phyloP scores from a whole-genome alignment of 2,329 filamentous ascomycete species.

The Scytalidium lignicola region DNA sequence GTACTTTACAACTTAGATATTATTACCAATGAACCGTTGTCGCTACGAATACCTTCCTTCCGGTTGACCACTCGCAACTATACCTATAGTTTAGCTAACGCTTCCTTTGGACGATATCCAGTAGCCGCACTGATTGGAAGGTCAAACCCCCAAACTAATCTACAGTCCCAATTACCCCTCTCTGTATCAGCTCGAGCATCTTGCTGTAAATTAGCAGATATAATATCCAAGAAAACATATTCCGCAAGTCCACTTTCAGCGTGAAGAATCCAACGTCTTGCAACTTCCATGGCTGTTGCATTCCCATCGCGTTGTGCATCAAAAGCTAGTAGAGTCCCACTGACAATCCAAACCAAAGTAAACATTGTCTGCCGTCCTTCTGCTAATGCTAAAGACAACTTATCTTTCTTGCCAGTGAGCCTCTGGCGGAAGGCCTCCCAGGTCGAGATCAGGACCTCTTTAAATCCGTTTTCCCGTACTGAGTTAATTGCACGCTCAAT shows the following conservation, averaged over 20 bases:
- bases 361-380: slow-evolving; percentile 28
- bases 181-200: slow-evolving; percentile 5
- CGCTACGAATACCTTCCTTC: no score
- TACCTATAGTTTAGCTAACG: slow-evolving; percentile 2
- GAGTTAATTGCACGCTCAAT: slow-evolving; percentile 3
- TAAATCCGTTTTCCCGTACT: slow-evolving; percentile 9
- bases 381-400: slow-evolving; percentile 16
- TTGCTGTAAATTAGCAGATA: slow-evolving; percentile 7
- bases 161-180: slow-evolving; percentile 25
- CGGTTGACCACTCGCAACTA: no score
- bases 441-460: background rate
- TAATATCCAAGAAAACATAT: slow-evolving; percentile 22
- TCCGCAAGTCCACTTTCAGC: slow-evolving; percentile 28
- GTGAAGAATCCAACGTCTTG: slow-evolving; percentile 30
- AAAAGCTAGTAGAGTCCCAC: slow-evolving; percentile 29
- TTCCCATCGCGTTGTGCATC: slow-evolving; percentile 32
- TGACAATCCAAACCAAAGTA: slow-evolving; percentile 31
- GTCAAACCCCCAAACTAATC: slow-evolving; percentile 26
- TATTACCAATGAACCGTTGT: no score
- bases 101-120: slow-evolving; percentile 11
- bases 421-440: background rate
- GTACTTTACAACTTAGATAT: no score
- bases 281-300: slow-evolving; percentile 27
- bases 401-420: slow-evolving; percentile 2
- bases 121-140: slow-evolving; percentile 13